phyloP scores from a whole-genome alignment of 768 basidiomycete genomes.

The Rhizopogon rudus region DNA sequence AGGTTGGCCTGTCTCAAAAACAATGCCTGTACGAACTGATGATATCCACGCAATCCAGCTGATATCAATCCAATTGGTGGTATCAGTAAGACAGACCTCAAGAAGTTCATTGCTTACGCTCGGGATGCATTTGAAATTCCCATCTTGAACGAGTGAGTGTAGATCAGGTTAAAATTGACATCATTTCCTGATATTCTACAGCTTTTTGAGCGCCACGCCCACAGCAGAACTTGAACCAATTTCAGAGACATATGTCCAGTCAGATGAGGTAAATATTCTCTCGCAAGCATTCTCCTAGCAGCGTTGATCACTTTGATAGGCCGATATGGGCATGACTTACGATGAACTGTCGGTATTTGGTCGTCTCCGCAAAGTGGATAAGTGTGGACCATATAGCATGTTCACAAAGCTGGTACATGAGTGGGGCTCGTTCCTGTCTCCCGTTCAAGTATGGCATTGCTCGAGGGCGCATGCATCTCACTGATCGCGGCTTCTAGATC shows the following conservation, averaged over 20 bases:
- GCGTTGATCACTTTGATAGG: slow-evolving; percentile 37
- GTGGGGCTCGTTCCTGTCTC: slow-evolving; percentile 86
- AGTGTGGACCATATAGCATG: slow-evolving; percentile 96
- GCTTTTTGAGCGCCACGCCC: slow-evolving; percentile 88
- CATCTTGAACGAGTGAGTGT: slow-evolving; percentile 63
- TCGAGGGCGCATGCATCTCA: not conserved
- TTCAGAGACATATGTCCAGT: slow-evolving; percentile 89
- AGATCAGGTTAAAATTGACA: not conserved
- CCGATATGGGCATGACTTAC: slow-evolving; percentile 99
- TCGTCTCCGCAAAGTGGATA: slow-evolving; percentile 90
- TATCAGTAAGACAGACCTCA: slow-evolving; percentile 96
- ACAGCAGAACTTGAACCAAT: slow-evolving; percentile 97
- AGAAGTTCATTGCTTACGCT: slow-evolving; percentile 90
- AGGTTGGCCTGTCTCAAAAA: slow-evolving; percentile 34
- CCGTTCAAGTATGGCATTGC: slow-evolving; percentile 54
- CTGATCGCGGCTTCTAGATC: slow-evolving; percentile 47
- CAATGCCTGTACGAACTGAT: slow-evolving; percentile 10
- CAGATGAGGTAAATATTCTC: slow-evolving; percentile 70
- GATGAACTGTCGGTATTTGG: slow-evolving; percentile 94
- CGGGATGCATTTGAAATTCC: slow-evolving; percentile 77
- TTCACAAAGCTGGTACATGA: slow-evolving; percentile 94
- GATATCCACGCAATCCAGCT: slow-evolving; percentile 37
- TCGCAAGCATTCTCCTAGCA: not conserved
- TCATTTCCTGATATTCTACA: slow-evolving; percentile 24
- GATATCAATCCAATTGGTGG: slow-evolving; percentile 98